phyloP scores from a whole-genome alignment of 768 basidiomycete genomes.

The Megacollybia marginata region DNA sequence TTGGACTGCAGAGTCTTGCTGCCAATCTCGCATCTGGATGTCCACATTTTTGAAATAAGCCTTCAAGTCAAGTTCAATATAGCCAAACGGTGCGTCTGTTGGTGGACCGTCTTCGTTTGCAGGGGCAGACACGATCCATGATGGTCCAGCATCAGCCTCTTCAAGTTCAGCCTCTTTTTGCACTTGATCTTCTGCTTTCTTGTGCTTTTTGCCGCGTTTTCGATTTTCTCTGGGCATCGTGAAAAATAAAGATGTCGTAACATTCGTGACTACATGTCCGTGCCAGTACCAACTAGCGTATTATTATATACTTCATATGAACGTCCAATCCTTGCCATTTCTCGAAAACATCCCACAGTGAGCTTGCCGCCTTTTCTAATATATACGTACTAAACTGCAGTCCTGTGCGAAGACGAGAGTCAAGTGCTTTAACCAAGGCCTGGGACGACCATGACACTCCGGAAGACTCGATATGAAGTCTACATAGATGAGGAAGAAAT shows the following conservation, averaged over 20 bases:
- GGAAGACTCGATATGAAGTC: no score
- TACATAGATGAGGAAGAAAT: no score
- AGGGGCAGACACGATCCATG: conserved; percentile 57
- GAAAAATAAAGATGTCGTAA: neutral
- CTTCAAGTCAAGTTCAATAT: conserved; percentile 83
- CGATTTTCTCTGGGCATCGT: conserved; percentile 68
- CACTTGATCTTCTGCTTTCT: conserved; percentile 29
- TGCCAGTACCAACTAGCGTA: neutral
- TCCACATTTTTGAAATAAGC: conserved; percentile 91
- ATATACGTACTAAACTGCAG: no score
- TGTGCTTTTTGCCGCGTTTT: conserved; percentile 73
- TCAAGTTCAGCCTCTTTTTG: conserved; percentile 1
- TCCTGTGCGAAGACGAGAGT: no score
- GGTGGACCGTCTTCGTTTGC: conserved; percentile 31
- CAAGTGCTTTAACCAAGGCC: no score
- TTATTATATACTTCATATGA: neutral
- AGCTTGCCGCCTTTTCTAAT: no score
- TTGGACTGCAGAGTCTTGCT: conserved; percentile 22
- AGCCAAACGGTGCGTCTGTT: conserved; percentile 80
- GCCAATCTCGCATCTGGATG: conserved; percentile 83
- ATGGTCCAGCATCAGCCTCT: conserved; percentile 36
- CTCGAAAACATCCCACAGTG: conserved; percentile 2
- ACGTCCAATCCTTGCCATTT: conserved; percentile 1
- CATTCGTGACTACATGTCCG: neutral
- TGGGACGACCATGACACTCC: no score